phyloP scores from a whole-genome alignment of 1,284 basidiomycete species.

The Thelephora terrestris region DNA sequence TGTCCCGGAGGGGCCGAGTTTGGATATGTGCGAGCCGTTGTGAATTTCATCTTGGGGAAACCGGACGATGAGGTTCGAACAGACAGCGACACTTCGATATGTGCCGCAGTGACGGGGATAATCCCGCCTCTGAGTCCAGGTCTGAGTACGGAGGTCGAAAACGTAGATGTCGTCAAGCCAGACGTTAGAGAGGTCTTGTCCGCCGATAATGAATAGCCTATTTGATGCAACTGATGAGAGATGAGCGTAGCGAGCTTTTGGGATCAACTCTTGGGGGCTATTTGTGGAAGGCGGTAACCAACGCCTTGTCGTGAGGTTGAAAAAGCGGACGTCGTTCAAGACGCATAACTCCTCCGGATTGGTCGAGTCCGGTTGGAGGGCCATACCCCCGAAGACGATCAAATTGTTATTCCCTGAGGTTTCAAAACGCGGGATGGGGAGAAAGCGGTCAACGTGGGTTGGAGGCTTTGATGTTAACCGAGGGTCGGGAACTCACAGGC shows the following conservation, averaged over 20 bases:
- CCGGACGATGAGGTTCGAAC: conserved; percentile 56
- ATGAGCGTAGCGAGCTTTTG: conserved; percentile 83
- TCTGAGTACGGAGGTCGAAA: conserved; percentile 61
- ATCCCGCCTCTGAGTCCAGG: conserved; percentile 72
- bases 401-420: conserved; percentile 73
- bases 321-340: conserved; percentile 78
- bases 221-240: conserved; percentile 76
- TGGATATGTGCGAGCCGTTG: conserved; percentile 27
- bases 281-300: conserved; percentile 54
- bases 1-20: conserved; percentile 43
- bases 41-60: conserved; percentile 53
- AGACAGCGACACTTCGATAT: conserved; percentile 83
- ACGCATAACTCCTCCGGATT: conserved; percentile 71
- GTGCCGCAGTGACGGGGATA: conserved; percentile 89
- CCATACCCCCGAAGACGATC: conserved; percentile 91
- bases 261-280: conserved; percentile 16
- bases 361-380: conserved; percentile 55
- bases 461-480: not conserved
- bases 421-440: conserved; percentile 11
- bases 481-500: conserved; percentile 50
- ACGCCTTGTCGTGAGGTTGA: conserved; percentile 57
- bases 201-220: conserved; percentile 87
- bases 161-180: conserved; percentile 91
- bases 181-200: conserved; percentile 83
- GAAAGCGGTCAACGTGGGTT: not conserved